These are phyloP conservation scores for Purpureocillium takamizusanense DNA, from an alignment of 2,329 filamentous ascomycete genomes.

Conservation along the genomic window DNA sequence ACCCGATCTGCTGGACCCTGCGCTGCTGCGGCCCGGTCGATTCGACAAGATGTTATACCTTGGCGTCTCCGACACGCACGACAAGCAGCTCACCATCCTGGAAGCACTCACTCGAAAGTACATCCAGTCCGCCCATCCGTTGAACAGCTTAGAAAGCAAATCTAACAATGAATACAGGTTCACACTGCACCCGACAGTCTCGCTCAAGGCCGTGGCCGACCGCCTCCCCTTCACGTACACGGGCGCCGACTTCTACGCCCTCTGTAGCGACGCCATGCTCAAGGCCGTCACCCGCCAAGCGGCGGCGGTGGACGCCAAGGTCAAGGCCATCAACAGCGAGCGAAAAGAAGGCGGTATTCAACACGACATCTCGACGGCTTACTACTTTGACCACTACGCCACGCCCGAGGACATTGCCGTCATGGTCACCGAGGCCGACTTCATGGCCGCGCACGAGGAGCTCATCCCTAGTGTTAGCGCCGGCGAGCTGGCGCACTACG, in stretches of 20 bases:
- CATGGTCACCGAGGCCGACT: conserved; percentile 83
- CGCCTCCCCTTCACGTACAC: conserved; percentile 91
- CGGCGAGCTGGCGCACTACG: conserved; percentile 87
- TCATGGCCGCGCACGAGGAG: conserved; percentile 70
- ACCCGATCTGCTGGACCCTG: conserved; percentile 86
- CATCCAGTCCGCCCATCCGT: conserved; percentile 24
- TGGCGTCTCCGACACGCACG: conserved; percentile 90
- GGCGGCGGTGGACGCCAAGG: conserved; percentile 71
- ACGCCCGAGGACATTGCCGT: conserved; percentile 76
- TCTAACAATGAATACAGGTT: conserved; percentile 47
- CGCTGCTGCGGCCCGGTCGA: conserved; percentile 76
- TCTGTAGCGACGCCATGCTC: conserved; percentile 97
- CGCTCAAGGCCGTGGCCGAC: conserved; percentile 64
- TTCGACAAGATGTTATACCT: conserved; percentile 99
- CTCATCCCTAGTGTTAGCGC: conserved; percentile 89
- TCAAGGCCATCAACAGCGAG: conserved; percentile 56
- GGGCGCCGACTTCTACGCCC: conserved; percentile 91
- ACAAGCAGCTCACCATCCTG: conserved; percentile 90
- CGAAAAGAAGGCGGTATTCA: conserved; percentile 16
- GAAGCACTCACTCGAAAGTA: conserved; percentile 92
- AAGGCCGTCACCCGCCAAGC: conserved; percentile 94
- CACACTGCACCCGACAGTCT: conserved; percentile 69
- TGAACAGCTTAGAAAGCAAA: not conserved
- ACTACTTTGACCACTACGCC: conserved; percentile 92
- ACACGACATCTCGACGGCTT: conserved; percentile 66